These are phyloP conservation scores for Tubosaeta sp. DNA, from an alignment of 768 basidiomycete genomes.

Conservation along the genomic window DNA sequence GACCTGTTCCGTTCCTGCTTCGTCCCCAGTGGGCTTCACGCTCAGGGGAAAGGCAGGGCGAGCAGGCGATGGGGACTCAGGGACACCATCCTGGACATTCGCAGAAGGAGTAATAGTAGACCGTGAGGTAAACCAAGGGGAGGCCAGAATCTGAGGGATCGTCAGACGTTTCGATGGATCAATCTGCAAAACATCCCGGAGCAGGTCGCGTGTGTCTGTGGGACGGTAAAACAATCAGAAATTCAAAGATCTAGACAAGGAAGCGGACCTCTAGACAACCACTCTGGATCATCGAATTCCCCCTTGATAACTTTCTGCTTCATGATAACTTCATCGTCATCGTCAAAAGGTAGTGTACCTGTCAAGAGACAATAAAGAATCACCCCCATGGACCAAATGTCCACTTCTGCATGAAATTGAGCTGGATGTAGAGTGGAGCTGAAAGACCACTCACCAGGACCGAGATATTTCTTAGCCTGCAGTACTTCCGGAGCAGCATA, in stretches of 20 bases:
- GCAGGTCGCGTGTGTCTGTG: slow-evolving; percentile 80
- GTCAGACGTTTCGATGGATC: slow-evolving; percentile 72
- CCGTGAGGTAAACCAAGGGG: slow-evolving; percentile 74
- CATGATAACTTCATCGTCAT: slow-evolving; percentile 84
- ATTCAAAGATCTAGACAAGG: not conserved
- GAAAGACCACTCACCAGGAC: slow-evolving; percentile 59
- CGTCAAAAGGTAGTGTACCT: slow-evolving; percentile 86
- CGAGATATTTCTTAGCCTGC: slow-evolving; percentile 81
- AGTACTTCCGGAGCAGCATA: slow-evolving; percentile 95
- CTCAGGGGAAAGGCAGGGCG: slow-evolving; percentile 29
- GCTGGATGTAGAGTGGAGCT: not conserved
- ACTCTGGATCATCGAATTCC: slow-evolving; percentile 87
- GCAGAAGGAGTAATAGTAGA: slow-evolving; percentile 1
- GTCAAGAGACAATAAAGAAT: slow-evolving; percentile 89
- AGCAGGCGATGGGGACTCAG: slow-evolving; percentile 31
- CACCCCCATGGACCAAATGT: slow-evolving; percentile 91
- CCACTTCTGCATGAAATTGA: slow-evolving; percentile 65
- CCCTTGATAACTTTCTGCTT: slow-evolving; percentile 78
- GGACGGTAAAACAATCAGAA: slow-evolving; percentile 5
- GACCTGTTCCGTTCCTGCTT: slow-evolving; percentile 26
- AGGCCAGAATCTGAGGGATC: slow-evolving; percentile 81
- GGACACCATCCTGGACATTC: slow-evolving; percentile 15
- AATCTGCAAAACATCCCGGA: slow-evolving; percentile 70
- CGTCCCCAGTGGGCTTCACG: slow-evolving; percentile 14
- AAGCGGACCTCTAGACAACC: slow-evolving; percentile 76